Evolutionary conservation across 495 filamentous ascomycete genomes (phyloP).

Genomic region (Annulohypoxylon stygium): DNA sequence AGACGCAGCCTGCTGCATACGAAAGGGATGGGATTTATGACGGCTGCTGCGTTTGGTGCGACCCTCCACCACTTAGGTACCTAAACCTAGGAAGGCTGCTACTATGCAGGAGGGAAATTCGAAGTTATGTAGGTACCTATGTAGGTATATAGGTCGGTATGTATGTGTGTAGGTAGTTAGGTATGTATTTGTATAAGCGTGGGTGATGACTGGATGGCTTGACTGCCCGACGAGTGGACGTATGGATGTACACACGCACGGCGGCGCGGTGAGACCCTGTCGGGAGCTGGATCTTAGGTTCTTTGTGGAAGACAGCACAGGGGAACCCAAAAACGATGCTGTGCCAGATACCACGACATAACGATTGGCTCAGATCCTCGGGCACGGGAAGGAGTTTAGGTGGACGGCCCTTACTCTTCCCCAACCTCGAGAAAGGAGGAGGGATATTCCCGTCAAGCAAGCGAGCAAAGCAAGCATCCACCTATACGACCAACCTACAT

Average conservation of each 20-base stretch:
- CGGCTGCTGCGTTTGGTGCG: conserved; percentile 49
- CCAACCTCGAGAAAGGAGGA: conserved; percentile 33
- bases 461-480: conserved; percentile 35
- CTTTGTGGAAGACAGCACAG: conserved; percentile 45
- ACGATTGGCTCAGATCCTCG: conserved; percentile 49
- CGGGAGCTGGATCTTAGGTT: conserved; percentile 49
- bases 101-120: too few relatives aligned
- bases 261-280: conserved; percentile 46
- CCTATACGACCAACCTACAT: conserved; percentile 20
- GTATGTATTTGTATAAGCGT: not conserved
- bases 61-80: conserved; percentile 41
- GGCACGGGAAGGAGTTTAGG: conserved; percentile 41
- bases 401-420: conserved; percentile 19
- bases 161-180: not conserved
- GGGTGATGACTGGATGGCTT: not conserved
- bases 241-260: not conserved
- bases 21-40: conserved; percentile 49
- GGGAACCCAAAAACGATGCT: conserved; percentile 32
- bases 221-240: not conserved
- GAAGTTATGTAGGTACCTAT: conserved; percentile 18
- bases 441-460: conserved; percentile 43
- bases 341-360: conserved; percentile 49
- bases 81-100: conserved; percentile 22
- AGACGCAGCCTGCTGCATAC: conserved; percentile 49
- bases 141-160: not conserved